Percentiles rank a stretch among this genome's conserved stretches.
Conservation (phyloP, 108 stramenopile species). For the Poteriospumella lacustris region DNA sequence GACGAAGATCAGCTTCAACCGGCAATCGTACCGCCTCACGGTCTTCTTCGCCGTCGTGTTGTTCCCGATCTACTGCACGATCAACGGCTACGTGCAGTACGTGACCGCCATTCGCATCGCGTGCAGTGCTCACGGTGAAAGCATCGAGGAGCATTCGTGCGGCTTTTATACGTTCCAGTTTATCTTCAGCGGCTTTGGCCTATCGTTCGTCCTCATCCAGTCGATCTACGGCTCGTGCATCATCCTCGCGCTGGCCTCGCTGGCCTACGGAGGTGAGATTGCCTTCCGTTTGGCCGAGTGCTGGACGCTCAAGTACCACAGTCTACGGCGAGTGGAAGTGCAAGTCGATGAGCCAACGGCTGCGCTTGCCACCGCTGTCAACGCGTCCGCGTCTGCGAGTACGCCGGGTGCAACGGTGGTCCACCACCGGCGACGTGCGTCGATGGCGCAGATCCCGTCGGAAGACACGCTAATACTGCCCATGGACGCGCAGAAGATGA, state of each 20-base stretch:
- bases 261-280: conserved; percentile 15
- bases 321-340: not conserved
- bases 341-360: too few species aligned
- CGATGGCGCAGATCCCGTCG: too few species aligned
- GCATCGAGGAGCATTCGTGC: not conserved
- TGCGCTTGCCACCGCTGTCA: too few species aligned
- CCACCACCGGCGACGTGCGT: too few species aligned
- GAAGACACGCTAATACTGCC: not conserved
- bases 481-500: not conserved
- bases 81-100: not conserved
- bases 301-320: not conserved
- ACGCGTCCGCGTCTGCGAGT: too few species aligned
- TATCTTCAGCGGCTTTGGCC: not conserved
- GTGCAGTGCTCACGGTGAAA: too few species aligned
- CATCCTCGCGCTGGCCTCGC: not conserved
- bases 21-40: not conserved
- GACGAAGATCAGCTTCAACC: not conserved
- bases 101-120: too few species aligned
- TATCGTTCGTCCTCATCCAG: not conserved
- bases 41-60: not conserved
- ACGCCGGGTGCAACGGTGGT: too few species aligned
- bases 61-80: not conserved
- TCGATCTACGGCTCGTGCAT: not conserved
- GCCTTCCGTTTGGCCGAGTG: not conserved
- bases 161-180: not conserved